Percentiles rank a stretch among this genome's conserved stretches.
Evolutionary conservation across 1,284 basidiomycete genomes (phyloP).

Genomic region (Hemileia vastatrix): DNA sequence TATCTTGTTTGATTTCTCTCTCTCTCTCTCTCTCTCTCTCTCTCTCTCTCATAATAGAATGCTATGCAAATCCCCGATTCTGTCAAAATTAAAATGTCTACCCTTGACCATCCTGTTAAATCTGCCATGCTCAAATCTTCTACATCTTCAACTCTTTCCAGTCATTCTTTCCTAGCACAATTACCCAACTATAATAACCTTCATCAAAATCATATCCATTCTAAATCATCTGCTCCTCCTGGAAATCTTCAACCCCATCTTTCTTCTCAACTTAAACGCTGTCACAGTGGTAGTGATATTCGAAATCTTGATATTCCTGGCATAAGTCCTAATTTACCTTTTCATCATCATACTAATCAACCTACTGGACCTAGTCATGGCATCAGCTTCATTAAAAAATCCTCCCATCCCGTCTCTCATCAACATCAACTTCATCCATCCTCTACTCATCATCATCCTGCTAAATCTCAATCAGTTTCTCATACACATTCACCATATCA

Average conservation of each 20-base stretch:
- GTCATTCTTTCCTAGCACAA: slow-evolving; percentile 44
- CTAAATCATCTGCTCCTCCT: neutral
- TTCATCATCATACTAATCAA: neutral
- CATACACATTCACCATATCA: too few species aligned
- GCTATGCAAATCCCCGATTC: slow-evolving; percentile 70
- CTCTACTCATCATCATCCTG: too few species aligned
- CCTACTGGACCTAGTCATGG: neutral
- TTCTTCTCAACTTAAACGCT: neutral
- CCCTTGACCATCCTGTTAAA: slow-evolving; percentile 70
- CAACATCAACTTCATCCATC: neutral
- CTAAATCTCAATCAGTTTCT: too few species aligned
- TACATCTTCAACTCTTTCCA: slow-evolving; percentile 53
- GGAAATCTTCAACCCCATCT: too few species aligned
- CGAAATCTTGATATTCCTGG: neutral
- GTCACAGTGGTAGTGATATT: neutral
- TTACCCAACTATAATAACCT: slow-evolving; percentile 40
- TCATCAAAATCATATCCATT: slow-evolving; percentile 35
- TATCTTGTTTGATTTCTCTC: too few species aligned
- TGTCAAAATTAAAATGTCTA: slow-evolving; percentile 62
- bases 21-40: neutral
- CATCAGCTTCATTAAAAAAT: neutral
- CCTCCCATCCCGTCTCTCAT: neutral
- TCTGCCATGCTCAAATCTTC: slow-evolving; percentile 82
- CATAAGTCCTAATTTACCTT: too few species aligned
- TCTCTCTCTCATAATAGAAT: slow-evolving; percentile 51